Conservation (phyloP, 805 yeast genomes). For the Saccharomycopsis sp. region DNA sequence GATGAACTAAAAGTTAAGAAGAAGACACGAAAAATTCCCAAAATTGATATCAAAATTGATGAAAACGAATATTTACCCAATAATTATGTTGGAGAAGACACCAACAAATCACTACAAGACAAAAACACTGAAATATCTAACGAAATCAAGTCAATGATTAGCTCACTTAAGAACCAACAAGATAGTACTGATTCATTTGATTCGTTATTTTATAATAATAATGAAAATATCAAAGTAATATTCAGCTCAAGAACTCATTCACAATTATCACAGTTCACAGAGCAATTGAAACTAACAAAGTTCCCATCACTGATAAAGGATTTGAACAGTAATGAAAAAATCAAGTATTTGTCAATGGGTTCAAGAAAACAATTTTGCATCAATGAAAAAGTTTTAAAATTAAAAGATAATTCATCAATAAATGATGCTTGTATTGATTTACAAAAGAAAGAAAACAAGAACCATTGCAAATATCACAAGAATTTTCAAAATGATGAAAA, state of each 20-base stretch:
- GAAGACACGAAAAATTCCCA: not conserved
- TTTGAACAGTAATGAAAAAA: constrained; percentile 32
- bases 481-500: constrained; percentile 22
- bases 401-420: constrained; percentile 41
- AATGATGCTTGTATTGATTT: constrained; percentile 77
- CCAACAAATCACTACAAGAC: constrained; percentile 16
- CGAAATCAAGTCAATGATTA: constrained; percentile 41
- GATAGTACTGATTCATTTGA: constrained; percentile 18
- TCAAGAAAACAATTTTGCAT: constrained; percentile 83
- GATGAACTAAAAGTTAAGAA: not conserved
- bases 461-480: constrained; percentile 33
- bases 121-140: constrained; percentile 27
- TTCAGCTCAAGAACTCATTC: constrained; percentile 89
- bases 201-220: not conserved
- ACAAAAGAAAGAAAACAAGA: constrained; percentile 31
- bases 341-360: constrained; percentile 64
- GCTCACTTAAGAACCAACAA: constrained; percentile 28
- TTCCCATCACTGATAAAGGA: constrained; percentile 40
- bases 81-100: constrained; percentile 23
- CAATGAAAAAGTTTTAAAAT: constrained; percentile 45
- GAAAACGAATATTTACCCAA: constrained; percentile 32
- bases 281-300: constrained; percentile 51
- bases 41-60: constrained; percentile 21
- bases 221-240: constrained; percentile 34
- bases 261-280: constrained; percentile 70